Evolutionary conservation across 108 stramenopile genomes (phyloP), one percentile per base, ranked within the genome.

Genomic region (Skeletonema costatum): DNA sequence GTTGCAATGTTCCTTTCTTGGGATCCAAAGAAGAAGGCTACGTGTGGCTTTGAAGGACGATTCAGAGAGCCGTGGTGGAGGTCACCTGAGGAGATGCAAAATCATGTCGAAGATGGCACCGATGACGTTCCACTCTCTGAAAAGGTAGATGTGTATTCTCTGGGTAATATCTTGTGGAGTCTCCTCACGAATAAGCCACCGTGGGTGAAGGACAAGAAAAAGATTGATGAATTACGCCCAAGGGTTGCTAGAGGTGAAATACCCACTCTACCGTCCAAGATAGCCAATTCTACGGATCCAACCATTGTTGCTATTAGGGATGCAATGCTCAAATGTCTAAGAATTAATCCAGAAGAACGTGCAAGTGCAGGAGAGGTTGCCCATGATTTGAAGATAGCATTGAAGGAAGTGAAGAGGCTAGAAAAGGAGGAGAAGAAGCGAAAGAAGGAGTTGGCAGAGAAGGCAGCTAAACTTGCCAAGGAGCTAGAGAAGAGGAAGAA

Each of bases 1-100:
- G 90, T 92, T 76, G 95, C 92, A 14, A 90, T 93, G 67, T 93
- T 96, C 78, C 61, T 92, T 31, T 78, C 64, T 31, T 91, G 85
- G 68, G 83, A 88, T 60, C 74, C 51, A 50, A 83, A 59, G 51
- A 90, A 56, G 25, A 25, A 25, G 25, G 53, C 21, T 9, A 56
- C 53, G 21, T 56, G 53, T 56, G 53, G 53, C 7, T 56, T 56
- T 10, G 53, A 56, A 56, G 53, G 53, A 25, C 53, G 53, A 25
- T 56, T 56, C 10, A 56, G 19, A 25, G 53, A 56, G 25, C 53
- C 64, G 58, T 59, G 56, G 64, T 64, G 58, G 51, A 64, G 64
- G 58, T 51, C 64, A 44, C 64, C 64, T 59, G 64, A 64, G 64
- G 64, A 64, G 56, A 51, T 58, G 56, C 56, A 59, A 59, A 64